phyloP scores from a whole-genome alignment of 1,284 basidiomycete species.

The Puccinia horiana region DNA sequence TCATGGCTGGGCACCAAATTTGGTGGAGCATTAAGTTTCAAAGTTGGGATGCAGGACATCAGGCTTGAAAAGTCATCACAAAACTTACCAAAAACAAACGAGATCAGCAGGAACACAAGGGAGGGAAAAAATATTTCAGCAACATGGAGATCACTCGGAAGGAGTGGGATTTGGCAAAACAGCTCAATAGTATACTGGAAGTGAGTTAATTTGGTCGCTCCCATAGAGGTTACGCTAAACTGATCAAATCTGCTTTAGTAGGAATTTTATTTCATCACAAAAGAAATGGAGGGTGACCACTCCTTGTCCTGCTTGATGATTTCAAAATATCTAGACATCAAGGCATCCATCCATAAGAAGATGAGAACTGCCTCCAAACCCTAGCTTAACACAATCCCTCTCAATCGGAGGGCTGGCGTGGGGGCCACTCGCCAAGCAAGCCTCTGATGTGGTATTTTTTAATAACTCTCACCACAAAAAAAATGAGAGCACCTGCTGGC shows the following conservation, averaged over 20 bases:
- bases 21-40: slow-evolving; percentile 21
- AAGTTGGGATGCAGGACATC: neutral
- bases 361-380: neutral
- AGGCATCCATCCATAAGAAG: neutral
- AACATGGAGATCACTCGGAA: neutral
- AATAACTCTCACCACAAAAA: no score
- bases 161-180: neutral
- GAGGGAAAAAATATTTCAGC: neutral
- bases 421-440: no score
- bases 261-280: slow-evolving; percentile 4
- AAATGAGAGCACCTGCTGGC: no score
- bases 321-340: neutral
- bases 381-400: no score
- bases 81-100: neutral
- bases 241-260: neutral
- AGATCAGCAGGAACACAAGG: neutral
- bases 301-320: no score
- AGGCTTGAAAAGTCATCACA: neutral
- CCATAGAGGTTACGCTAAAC: neutral
- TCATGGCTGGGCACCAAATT: slow-evolving; percentile 13
- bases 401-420: no score
- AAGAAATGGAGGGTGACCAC: no score
- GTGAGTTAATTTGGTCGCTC: neutral
- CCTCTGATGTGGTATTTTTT: no score
- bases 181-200: neutral